phyloP scores from a whole-genome alignment of 345 rosid species.

The Laguncularia racemosa region DNA sequence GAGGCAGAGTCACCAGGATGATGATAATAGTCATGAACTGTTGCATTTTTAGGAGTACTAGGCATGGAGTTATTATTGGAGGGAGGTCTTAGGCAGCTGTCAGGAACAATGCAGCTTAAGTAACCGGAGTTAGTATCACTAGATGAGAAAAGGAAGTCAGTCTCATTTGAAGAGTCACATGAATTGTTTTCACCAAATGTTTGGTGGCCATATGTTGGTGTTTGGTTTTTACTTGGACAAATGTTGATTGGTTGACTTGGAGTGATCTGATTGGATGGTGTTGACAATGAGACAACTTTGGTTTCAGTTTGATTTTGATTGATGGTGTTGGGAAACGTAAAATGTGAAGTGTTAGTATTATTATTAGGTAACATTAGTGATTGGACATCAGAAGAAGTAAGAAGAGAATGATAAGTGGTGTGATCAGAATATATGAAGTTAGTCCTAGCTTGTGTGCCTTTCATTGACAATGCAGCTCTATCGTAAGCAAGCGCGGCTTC shows the following conservation, averaged over 20 bases:
- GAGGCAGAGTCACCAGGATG: neutral
- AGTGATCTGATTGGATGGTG: conserved; percentile 8
- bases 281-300: neutral
- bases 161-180: conserved; percentile 6
- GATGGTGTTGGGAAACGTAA: neutral
- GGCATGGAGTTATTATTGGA: conserved; percentile 14
- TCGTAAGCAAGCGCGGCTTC: conserved; percentile 98
- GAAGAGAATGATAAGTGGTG: conserved; percentile 27
- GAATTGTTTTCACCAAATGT: neutral
- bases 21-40: conserved; percentile 1
- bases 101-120: conserved; percentile 91
- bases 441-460: conserved; percentile 89
- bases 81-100: conserved; percentile 79
- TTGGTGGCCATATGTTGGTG: neutral
- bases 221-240: conserved; percentile 1
- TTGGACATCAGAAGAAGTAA: conserved; percentile 42
- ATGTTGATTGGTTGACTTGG: conserved; percentile 20
- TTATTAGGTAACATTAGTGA: conserved; percentile 32
- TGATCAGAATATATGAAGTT: conserved; percentile 59
- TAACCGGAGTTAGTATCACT: conserved; percentile 60
- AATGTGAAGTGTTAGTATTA: conserved; percentile 6
- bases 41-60: conserved; percentile 4
- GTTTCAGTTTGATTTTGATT: conserved; percentile 2
- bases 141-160: conserved; percentile 34
- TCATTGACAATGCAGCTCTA: conserved; percentile 93